These are phyloP conservation scores for Isabelozyma pseudorhagii DNA, from an alignment of 805 yeast genomes.

Conservation along the genomic window DNA sequence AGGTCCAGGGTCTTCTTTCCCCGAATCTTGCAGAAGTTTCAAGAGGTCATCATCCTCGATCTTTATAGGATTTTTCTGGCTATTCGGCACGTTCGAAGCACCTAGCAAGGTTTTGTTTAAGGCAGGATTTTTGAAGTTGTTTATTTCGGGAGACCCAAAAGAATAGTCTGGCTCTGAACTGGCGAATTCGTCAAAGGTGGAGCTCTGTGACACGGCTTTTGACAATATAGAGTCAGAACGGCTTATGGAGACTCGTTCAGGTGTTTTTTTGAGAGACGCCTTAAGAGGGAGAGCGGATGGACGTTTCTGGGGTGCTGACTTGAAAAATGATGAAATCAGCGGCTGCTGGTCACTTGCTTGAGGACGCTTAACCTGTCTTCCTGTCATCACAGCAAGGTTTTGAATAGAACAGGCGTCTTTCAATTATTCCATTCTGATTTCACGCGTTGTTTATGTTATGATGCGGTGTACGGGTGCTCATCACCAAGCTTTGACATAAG, in stretches of 20 bases:
- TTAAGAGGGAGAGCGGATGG: neutral
- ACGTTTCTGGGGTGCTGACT: neutral
- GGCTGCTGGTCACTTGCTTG: neutral
- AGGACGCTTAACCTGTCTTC: neutral
- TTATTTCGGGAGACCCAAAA: slow-evolving; percentile 34
- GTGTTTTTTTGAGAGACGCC: neutral
- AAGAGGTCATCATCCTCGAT: slow-evolving; percentile 2
- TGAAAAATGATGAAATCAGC: neutral
- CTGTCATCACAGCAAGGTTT: neutral
- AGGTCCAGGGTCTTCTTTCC: neutral
- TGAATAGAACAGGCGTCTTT: too few relatives aligned
- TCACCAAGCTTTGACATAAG: too few relatives aligned
- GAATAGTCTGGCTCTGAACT: slow-evolving; percentile 29
- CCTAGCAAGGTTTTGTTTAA: slow-evolving; percentile 5
- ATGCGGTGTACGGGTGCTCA: too few relatives aligned
- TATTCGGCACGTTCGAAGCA: slow-evolving; percentile 3
- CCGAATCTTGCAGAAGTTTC: slow-evolving; percentile 14
- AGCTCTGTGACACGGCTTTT: slow-evolving; percentile 6
- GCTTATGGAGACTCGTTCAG: neutral
- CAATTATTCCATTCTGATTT: too few relatives aligned
- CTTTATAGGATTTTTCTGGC: neutral
- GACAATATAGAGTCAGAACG: slow-evolving; percentile 21
- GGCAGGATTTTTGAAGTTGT: slow-evolving; percentile 34
- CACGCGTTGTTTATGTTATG: too few relatives aligned
- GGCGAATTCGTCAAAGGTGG: slow-evolving; percentile 22